Evolutionary conservation across 2,329 filamentous ascomycete genomes (phyloP), one percentile per base, ranked within the genome.

Genomic region (Xylariaceae sp.): DNA sequence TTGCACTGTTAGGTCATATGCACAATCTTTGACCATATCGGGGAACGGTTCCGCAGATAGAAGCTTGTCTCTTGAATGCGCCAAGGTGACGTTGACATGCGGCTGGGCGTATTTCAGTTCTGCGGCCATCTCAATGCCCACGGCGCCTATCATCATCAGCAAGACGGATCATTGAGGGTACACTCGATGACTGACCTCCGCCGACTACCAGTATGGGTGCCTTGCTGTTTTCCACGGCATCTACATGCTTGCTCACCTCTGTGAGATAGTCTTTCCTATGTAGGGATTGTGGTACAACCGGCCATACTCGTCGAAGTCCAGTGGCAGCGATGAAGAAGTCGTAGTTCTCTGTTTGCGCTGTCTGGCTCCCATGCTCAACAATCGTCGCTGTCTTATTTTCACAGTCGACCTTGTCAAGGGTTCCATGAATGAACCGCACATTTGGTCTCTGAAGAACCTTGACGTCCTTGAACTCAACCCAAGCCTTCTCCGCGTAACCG

Each of bases 61-160:
- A 1, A 93, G 81, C 65, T 83, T 83, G 21, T 81, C 77, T 19
- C 89, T 80, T 3, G 89, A 92, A 70, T 93, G 90, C 3, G 91
- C 83, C 1, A 95, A 81, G 1, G 85, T 89, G n/a, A 93, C 86
- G 41, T 81, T 81, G 51, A 85, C 75, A 10, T 81, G 66, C 0
- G 90, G 89, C 58, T 87, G 80, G 20, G 86, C 76, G 44, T 83
- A 71, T 73, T 92, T 93, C 51, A 93, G 77, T 74, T 95, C 90
- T 1, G 88, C 85, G 0, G 90, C 89, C 81, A 93, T 91, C 70
- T 93, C 90, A 52, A 93, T 86, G 7, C 90, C 90, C 1, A 93
- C 90, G 6, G 90, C 90, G 48, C 89, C 81, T 83, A 40, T 37
- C 3, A 3, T 16, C 23, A 41, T 29, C 40, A 58, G 55, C 44